Conservation (phyloP, 164 flowering plant species). For the Magnolia sinica region DNA sequence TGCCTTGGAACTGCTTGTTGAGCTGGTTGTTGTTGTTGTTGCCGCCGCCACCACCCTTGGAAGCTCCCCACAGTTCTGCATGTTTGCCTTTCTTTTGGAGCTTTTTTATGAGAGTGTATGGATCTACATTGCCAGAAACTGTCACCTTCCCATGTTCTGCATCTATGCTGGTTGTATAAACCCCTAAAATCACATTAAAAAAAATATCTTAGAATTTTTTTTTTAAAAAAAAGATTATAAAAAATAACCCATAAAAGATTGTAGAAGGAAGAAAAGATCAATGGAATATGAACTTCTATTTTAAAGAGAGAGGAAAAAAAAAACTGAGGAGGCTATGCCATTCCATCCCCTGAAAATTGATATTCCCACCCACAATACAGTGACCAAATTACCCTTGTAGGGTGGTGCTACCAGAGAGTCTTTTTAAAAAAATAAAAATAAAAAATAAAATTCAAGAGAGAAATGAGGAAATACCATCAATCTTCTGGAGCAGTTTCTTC, state of each 20-base stretch:
- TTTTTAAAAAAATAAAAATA: not conserved
- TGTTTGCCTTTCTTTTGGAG: constrained; percentile 70
- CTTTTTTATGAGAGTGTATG: constrained; percentile 70
- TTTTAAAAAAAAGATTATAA: not conserved
- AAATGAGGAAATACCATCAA: constrained; percentile 51
- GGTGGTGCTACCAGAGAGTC: not conserved
- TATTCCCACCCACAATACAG: not conserved
- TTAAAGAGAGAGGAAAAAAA: too few relatives aligned
- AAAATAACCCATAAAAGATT: not conserved
- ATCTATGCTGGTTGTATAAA: constrained; percentile 64
- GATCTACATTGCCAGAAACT: constrained; percentile 84
- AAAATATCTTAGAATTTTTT: not conserved
- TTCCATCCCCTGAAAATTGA: too few relatives aligned
- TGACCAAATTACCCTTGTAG: not conserved
- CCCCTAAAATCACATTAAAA: constrained; percentile 44
- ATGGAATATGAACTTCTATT: not conserved
- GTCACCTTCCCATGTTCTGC: constrained; percentile 88
- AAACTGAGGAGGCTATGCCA: too few relatives aligned
- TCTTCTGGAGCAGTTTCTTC: constrained; percentile 79
- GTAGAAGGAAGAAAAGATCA: not conserved
- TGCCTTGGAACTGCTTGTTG: constrained; percentile 57
- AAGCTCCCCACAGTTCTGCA: constrained; percentile 85
- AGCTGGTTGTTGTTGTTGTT: constrained; percentile 24
- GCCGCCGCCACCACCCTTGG: constrained; percentile 31
- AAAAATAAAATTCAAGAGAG: not conserved